A percentile compares a stretch with the other conserved stretches of the same genome.
Evolutionary conservation across 768 basidiomycete genomes (phyloP).

Genomic region (Tylopilus subfusipes): DNA sequence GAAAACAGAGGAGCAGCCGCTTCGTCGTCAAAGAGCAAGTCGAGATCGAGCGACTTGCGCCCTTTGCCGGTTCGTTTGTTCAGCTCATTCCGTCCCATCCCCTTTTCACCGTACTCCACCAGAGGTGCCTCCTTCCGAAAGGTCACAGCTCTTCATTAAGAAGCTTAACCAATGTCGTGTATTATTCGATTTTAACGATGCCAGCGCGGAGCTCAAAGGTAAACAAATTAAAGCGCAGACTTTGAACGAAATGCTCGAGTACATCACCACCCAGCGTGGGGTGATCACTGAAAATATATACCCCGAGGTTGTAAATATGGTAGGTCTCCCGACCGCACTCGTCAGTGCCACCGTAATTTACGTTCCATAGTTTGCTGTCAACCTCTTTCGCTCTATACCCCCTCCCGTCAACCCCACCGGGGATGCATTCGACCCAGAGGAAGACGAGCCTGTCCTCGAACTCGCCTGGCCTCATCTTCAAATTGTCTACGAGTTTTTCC

Average conservation of each 20-base stretch:
- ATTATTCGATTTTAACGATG: constrained; percentile 98
- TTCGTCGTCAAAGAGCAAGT: constrained; percentile 96
- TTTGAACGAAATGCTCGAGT: constrained; percentile 97
- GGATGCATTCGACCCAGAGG: constrained; percentile 98
- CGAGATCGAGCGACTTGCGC: constrained; percentile 90
- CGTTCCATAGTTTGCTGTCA: constrained; percentile 79
- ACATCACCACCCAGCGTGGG: constrained; percentile 93
- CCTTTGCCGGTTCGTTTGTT: constrained; percentile 65
- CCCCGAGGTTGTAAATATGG: constrained; percentile 99
- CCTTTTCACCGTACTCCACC: neutral
- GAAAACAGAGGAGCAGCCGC: constrained; percentile 95
- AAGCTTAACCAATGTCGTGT: constrained; percentile 97
- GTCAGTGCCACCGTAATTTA: constrained; percentile 4
- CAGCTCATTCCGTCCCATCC: constrained; percentile 8
- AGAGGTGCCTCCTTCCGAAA: constrained; percentile 89
- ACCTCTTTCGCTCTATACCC: constrained; percentile 99
- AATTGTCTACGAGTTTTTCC: constrained; percentile 99
- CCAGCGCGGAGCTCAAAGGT: constrained; percentile 90
- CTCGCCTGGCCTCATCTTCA: constrained; percentile 99
- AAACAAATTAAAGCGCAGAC: constrained; percentile 99
- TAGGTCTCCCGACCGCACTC: constrained; percentile 37
- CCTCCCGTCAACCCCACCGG: constrained; percentile 98
- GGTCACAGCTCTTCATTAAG: constrained; percentile 86
- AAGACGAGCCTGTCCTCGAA: constrained; percentile 98
- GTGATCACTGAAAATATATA: constrained; percentile 97